Percentiles rank a stretch among this genome's conserved stretches.
These are phyloP conservation scores for Triangularia verruculosa DNA, from an alignment of 2,329 filamentous ascomycete genomes.

Conservation along the genomic window DNA sequence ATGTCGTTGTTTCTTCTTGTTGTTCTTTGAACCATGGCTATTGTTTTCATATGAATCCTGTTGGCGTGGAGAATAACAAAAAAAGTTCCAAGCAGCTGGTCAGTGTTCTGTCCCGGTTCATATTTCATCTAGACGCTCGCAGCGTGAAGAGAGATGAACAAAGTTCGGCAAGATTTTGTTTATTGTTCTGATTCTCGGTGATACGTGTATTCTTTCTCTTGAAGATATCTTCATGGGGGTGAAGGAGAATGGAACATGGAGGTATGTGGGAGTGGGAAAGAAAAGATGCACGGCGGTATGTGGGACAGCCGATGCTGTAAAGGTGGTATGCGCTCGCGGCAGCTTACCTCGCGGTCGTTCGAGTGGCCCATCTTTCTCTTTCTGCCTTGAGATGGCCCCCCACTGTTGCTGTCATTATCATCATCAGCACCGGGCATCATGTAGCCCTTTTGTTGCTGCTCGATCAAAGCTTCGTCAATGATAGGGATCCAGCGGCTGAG, in stretches of 20 bases:
- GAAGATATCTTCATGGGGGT: neutral
- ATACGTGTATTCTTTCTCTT: conserved; percentile 10
- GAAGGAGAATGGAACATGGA: neutral
- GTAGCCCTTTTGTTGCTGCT: conserved; percentile 31
- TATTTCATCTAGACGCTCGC: neutral
- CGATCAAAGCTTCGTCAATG: conserved; percentile 35
- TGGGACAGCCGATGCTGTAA: conserved; percentile 14
- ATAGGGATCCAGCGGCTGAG: conserved; percentile 71
- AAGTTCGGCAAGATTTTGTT: neutral
- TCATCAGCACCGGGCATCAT: conserved; percentile 14
- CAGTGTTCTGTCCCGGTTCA: conserved; percentile 25
- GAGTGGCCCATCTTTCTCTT: conserved; percentile 45
- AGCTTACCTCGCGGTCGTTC: conserved; percentile 44
- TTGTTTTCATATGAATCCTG: conserved; percentile 30
- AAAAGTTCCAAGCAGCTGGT: conserved; percentile 28
- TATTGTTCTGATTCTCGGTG: conserved; percentile 2
- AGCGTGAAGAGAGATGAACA: neutral
- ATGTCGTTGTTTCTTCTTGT: conserved; percentile 29
- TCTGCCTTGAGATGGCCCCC: conserved; percentile 30
- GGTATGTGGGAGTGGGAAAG: too few species aligned
- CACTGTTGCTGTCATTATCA: conserved; percentile 21
- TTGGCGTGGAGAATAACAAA: conserved; percentile 21
- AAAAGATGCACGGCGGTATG: conserved; percentile 18
- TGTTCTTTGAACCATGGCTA: conserved; percentile 39
- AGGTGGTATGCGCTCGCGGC: conserved; percentile 26